Evolutionary conservation across 2,329 filamentous ascomycete genomes (phyloP).

Genomic region (Periglandula ipomoeae): DNA sequence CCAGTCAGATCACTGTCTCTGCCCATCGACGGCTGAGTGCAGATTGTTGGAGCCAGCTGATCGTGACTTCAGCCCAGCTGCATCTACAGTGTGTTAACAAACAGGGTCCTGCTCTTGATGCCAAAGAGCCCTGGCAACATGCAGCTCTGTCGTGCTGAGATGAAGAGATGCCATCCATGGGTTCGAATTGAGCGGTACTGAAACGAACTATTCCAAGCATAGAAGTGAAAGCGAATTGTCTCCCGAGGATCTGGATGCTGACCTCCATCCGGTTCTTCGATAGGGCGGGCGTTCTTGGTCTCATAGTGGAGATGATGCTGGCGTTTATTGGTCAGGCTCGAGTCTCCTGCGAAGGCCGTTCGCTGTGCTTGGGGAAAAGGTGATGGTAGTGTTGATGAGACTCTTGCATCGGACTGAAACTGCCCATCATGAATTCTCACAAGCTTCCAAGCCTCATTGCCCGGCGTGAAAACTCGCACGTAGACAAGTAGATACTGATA

Average conservation of each 20-base stretch:
- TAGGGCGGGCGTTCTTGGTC: background rate
- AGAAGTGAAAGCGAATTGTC: background rate
- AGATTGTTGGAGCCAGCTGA: slow-evolving; percentile 2
- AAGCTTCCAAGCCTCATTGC: no score
- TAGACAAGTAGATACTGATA: background rate
- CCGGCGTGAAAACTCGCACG: no score
- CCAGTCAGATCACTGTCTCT: background rate
- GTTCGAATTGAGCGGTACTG: background rate
- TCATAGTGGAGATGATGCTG: background rate
- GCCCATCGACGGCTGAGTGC: slow-evolving; percentile 1
- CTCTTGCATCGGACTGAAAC: background rate
- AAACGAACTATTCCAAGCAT: background rate
- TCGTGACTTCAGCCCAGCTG: slow-evolving; percentile 1
- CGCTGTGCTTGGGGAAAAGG: background rate
- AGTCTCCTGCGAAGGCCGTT: background rate
- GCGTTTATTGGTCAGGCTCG: background rate
- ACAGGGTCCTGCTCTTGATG: background rate
- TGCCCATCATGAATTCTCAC: background rate
- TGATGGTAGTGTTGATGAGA: background rate
- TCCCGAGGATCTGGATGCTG: background rate
- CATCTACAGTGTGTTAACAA: background rate
- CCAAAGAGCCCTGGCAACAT: slow-evolving; percentile 2
- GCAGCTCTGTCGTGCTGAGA: background rate
- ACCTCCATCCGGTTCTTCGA: background rate
- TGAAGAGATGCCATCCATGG: no score